phyloP scores from a whole-genome alignment of 2,329 filamentous ascomycete genomes.

The Colletotrichum tropicicola region DNA sequence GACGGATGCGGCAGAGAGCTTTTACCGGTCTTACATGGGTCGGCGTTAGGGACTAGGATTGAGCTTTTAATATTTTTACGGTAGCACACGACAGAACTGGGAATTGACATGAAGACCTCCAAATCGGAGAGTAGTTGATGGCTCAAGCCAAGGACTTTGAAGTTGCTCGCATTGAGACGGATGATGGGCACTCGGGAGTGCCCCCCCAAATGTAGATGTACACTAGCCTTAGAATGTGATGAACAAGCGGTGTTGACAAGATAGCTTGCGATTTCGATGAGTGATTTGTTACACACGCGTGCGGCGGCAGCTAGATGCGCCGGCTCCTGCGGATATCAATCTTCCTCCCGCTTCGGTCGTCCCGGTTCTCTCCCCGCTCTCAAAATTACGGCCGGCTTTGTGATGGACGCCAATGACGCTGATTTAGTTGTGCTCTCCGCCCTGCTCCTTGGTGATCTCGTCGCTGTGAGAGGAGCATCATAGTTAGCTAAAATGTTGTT shows the following conservation, averaged over 20 bases:
- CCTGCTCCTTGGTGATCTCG: constrained; percentile 77
- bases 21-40: constrained; percentile 89
- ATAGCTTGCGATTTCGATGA: constrained; percentile 27
- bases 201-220: constrained; percentile 45
- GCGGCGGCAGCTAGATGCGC: neutral
- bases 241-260: constrained; percentile 10
- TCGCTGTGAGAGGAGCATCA: constrained; percentile 61
- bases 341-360: neutral
- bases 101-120: constrained; percentile 15
- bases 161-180: constrained; percentile 24
- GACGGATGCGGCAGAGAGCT: constrained; percentile 82
- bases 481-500: constrained; percentile 1
- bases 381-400: neutral
- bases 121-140: neutral
- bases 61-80: constrained; percentile 25
- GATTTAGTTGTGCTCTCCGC: constrained; percentile 70
- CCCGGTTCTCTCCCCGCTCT: neutral
- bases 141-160: neutral
- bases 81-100: constrained; percentile 34
- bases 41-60: constrained; percentile 59
- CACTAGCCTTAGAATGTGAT: constrained; percentile 40
- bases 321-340: constrained; percentile 15
- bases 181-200: constrained; percentile 13
- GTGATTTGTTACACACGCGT: neutral
- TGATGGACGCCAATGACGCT: neutral